Conservation (phyloP, 352 stramenopile species). For the Phytophthora megakarya region DNA sequence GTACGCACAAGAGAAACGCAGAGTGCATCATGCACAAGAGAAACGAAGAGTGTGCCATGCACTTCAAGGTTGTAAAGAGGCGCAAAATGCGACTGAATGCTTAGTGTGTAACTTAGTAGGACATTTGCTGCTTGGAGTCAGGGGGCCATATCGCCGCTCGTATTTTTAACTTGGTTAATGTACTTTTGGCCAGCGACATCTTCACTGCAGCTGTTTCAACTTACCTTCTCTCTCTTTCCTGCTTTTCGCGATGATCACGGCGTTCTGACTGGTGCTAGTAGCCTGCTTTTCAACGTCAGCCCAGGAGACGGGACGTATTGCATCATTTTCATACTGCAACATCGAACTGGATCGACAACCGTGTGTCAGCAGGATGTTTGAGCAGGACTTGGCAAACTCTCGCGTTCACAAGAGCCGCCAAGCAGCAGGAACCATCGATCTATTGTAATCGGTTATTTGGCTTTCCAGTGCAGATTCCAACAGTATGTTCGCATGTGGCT, state of each 20-base stretch:
- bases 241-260: background rate
- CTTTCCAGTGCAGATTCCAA: background rate
- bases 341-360: background rate
- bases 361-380: background rate
- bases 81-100: too few species aligned
- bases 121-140: too few species aligned
- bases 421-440: background rate
- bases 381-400: background rate
- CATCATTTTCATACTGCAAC: background rate
- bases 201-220: too few species aligned
- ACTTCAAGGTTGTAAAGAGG: slow-evolving; percentile 21
- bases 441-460: background rate
- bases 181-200: too few species aligned
- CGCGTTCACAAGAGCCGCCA: background rate
- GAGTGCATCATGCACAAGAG: background rate
- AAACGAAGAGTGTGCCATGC: slow-evolving; percentile 10
- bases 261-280: background rate
- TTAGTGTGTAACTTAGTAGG: too few species aligned
- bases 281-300: background rate
- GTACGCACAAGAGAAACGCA: slow-evolving; percentile 1
- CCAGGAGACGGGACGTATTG: background rate
- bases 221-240: background rate
- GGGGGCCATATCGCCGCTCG: too few species aligned
- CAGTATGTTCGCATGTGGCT: background rate
- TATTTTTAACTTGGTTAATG: too few species aligned